These are phyloP conservation scores for Saitozyma sp. DNA, from an alignment of 768 basidiomycete genomes.

Conservation along the genomic window DNA sequence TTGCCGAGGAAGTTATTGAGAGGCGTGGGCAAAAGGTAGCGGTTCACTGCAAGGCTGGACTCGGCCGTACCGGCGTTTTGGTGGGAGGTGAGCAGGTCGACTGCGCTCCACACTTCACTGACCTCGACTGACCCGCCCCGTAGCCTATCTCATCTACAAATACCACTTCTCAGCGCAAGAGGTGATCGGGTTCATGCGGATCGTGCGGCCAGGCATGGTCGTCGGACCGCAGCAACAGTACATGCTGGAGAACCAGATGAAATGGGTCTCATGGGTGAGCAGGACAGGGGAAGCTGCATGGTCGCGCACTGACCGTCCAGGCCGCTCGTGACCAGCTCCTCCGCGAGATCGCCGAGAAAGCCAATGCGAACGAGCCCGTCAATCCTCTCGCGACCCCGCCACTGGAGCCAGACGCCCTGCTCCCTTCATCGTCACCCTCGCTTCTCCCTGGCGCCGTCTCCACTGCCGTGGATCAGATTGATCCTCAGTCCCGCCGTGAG, in stretches of 20 bases:
- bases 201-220: conserved; percentile 75
- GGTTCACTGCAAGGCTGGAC: conserved; percentile 77
- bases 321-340: conserved; percentile 35
- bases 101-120: not conserved
- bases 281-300: not conserved
- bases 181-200: conserved; percentile 97
- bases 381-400: conserved; percentile 41
- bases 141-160: conserved; percentile 96
- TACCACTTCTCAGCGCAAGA: conserved; percentile 95
- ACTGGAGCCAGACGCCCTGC: conserved; percentile 7
- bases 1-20: conserved; percentile 76
- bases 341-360: conserved; percentile 22
- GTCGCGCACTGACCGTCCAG: conserved; percentile 14
- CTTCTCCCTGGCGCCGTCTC: no score
- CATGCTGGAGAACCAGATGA: conserved; percentile 46
- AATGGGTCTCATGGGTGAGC: conserved; percentile 48
- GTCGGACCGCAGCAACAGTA: conserved; percentile 52
- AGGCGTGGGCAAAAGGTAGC: conserved; percentile 72
- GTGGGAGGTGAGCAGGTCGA: conserved; percentile 62
- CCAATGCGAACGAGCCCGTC: conserved; percentile 7
- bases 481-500: no score
- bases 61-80: conserved; percentile 92
- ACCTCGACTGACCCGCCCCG: not conserved
- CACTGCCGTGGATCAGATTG: no score
- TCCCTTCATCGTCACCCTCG: not conserved